These are phyloP conservation scores for Nephelium lappaceum DNA, from an alignment of 345 rosid genomes.

Conservation along the genomic window DNA sequence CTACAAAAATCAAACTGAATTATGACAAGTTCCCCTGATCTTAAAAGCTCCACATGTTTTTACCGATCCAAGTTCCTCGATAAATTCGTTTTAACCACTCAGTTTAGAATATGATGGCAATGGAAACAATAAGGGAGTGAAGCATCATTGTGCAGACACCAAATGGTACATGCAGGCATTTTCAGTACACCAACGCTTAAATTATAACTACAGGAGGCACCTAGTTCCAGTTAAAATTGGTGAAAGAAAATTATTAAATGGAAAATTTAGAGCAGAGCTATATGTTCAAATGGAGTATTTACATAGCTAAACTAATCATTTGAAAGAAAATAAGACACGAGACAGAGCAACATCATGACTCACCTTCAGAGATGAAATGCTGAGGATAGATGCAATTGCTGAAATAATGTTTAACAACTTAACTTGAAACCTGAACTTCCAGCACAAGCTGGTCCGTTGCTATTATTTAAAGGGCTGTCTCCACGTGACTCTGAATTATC, in stretches of 20 bases:
- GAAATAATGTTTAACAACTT: slow-evolving; percentile 24
- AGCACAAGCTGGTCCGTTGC: slow-evolving; percentile 31
- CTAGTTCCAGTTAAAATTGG: not conserved
- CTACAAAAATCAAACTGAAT: not conserved
- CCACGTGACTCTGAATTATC: slow-evolving; percentile 22
- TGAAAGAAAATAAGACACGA: not conserved
- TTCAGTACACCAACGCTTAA: not conserved
- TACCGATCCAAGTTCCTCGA: not conserved
- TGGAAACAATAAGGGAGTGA: not conserved
- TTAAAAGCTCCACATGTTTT: not conserved
- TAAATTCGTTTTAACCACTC: not conserved
- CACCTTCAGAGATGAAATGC: slow-evolving; percentile 57
- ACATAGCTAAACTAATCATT: not conserved
- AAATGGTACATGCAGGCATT: not conserved
- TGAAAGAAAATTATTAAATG: not conserved
- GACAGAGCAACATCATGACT: slow-evolving; percentile 5
- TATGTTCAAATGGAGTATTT: not conserved
- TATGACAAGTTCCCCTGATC: not conserved
- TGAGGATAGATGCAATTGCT: slow-evolving; percentile 40
- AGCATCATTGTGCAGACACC: not conserved
- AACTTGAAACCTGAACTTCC: slow-evolving; percentile 43
- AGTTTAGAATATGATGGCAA: not conserved
- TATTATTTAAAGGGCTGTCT: slow-evolving; percentile 29
- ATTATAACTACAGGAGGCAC: not conserved
- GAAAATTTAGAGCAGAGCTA: not conserved